A percentile compares a stretch with the other conserved stretches of the same genome.
Evolutionary conservation across 1,284 basidiomycete genomes (phyloP).

Genomic region (Xanthoconium separans): DNA sequence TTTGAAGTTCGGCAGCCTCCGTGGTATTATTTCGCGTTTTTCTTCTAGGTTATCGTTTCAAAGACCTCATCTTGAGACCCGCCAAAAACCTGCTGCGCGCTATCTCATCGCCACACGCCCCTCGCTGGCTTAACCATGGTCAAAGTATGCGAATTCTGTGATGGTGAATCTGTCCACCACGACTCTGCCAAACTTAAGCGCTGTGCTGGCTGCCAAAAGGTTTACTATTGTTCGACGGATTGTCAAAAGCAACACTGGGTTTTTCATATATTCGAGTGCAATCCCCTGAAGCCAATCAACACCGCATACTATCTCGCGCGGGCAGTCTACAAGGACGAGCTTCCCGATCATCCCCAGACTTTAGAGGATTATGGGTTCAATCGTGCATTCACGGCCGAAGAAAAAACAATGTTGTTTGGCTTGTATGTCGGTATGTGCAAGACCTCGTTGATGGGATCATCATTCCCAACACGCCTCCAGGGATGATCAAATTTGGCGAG

Average conservation of each 20-base stretch:
- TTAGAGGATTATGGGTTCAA: neutral
- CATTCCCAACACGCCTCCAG: neutral
- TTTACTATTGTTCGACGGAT: slow-evolving; percentile 1
- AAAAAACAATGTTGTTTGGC: neutral
- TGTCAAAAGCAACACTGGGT: slow-evolving; percentile 1
- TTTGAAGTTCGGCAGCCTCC: too few species aligned
- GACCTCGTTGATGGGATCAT: neutral
- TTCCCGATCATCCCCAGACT: neutral
- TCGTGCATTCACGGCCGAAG: neutral
- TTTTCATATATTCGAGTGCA: slow-evolving; percentile 4
- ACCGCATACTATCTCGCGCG: neutral
- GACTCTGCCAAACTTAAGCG: slow-evolving; percentile 1
- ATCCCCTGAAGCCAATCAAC: neutral
- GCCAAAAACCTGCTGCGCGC: too few species aligned
- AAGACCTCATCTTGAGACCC: too few species aligned
- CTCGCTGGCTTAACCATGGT: neutral
- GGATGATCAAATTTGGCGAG: neutral
- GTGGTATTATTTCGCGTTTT: too few species aligned
- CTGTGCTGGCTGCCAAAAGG: slow-evolving; percentile 2
- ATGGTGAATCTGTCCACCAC: neutral
- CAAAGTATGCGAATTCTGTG: neutral
- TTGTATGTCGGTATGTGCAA: neutral
- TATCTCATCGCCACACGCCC: too few species aligned
- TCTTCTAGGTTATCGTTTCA: too few species aligned
- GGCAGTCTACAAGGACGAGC: neutral